Base-by-base conservation (phyloP, 106 monocot genomes). In the Platanthera zijinensis region DNA sequence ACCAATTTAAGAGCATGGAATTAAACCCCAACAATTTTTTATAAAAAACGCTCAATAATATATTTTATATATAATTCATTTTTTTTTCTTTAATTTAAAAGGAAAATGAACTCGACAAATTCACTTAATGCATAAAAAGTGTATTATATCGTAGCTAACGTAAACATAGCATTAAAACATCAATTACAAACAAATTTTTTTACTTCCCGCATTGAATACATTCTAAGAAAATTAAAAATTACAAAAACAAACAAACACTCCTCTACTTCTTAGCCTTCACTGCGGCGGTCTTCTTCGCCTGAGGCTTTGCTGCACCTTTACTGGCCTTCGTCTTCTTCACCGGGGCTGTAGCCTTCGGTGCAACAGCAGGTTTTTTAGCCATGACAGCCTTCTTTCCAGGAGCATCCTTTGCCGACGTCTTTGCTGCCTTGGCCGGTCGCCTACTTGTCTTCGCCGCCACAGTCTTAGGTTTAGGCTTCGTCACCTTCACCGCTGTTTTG, bases 331-430 rank as follows among this genome's bases (percentile, higher is more conserved):
- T 25, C 52, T 5, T 8, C 52, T 22, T 52, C 22, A 28, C 51
- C 5, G 48, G 14, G 2, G 50, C 30, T 6, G 0, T 14, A 30
- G 11, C 15, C 39, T 32, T 45, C 3, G 57, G 5, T 11, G 57
- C 10, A 0, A 61, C 57, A 0, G 57, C 47, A 45, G 57, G 1
- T 22, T 76, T 76, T 25, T 17, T n/a, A 8, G 61, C 7, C 10
- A 7, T 10, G 3, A 47, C 47, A 6, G 13, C 45, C 76, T 76
- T 76, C 57, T 76, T 61, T 10, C 46, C 59, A 6, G 76, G 59
- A 17, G 76, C 10, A n/a, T 56, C 56, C 56, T 75, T 75, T 10
- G 56, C 75, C 3, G 76, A 76, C 4, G 76, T 59, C 48, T 76
- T 76, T 6, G 59, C 32, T 3, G 45, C 76, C 46, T 76, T 76